A percentile compares a stretch with the other conserved stretches of the same genome.
Evolutionary conservation across 305 asterid species (phyloP).

Genomic region (Plantago rigida): DNA sequence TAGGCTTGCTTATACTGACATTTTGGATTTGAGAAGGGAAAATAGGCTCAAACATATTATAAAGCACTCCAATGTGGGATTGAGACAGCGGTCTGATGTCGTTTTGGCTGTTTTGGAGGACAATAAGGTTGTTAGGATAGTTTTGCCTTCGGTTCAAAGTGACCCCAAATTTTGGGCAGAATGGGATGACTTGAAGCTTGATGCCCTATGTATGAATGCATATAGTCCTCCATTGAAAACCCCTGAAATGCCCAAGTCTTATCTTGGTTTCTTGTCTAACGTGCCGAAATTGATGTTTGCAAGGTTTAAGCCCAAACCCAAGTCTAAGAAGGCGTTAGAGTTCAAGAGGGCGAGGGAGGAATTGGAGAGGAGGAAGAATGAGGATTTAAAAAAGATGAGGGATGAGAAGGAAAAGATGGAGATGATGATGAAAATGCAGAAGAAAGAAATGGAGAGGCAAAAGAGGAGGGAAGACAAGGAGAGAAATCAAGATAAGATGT

Average conservation of each 20-base stretch:
- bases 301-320: conserved; percentile 53
- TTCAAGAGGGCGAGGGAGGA: conserved; percentile 73
- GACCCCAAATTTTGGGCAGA: conserved; percentile 74
- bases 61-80: conserved; percentile 46
- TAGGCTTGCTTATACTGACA: conserved; percentile 65
- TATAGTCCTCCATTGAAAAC: conserved; percentile 64
- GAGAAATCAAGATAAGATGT: conserved; percentile 38
- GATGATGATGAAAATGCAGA: conserved; percentile 46
- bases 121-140: conserved; percentile 66
- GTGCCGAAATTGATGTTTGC: conserved; percentile 52
- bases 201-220: conserved; percentile 70
- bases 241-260: conserved; percentile 63
- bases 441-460: conserved; percentile 62
- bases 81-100: conserved; percentile 60
- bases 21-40: conserved; percentile 59
- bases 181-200: conserved; percentile 68
- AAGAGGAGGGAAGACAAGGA: conserved; percentile 55
- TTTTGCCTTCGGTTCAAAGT: conserved; percentile 59
- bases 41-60: conserved; percentile 66
- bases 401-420: conserved; percentile 52
- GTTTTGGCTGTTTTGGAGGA: conserved; percentile 88
- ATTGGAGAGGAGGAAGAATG: conserved; percentile 35
- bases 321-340: conserved; percentile 77
- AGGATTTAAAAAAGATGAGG: conserved; percentile 44
- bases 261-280: conserved; percentile 50